Conservation (phyloP, 768 basidiomycete genomes). For the Pleurotus salmoneostramineus region DNA sequence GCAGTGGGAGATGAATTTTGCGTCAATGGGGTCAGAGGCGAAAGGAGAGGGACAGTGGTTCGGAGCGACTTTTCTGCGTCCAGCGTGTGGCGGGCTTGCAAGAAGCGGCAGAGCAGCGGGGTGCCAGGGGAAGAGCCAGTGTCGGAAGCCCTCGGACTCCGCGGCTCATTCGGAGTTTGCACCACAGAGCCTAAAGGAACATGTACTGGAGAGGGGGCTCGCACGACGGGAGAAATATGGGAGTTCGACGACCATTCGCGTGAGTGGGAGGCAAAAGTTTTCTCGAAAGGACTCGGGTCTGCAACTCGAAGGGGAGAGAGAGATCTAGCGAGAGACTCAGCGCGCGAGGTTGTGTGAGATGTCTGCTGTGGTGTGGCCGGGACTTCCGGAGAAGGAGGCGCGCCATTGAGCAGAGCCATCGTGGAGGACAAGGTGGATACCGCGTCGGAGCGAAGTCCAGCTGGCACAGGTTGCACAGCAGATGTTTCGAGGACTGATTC, state of each 20-base stretch:
- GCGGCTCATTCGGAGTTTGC: not conserved
- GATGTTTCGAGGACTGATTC: no score
- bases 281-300: slow-evolving; percentile 3
- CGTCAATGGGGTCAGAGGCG: not conserved
- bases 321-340: not conserved
- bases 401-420: slow-evolving; percentile 2
- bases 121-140: not conserved
- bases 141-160: not conserved
- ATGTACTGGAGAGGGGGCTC: not conserved
- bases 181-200: no score
- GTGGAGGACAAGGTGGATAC: not conserved
- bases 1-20: not conserved
- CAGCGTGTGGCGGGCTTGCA: not conserved
- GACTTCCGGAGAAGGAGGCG: not conserved
- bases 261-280: not conserved
- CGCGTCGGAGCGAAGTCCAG: not conserved
- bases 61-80: no score
- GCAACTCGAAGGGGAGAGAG: not conserved
- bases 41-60: not conserved
- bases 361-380: not conserved
- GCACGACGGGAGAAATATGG: slow-evolving; percentile 1
- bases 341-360: not conserved
- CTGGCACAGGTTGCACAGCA: not conserved
- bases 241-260: slow-evolving; percentile 3
- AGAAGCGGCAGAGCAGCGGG: not conserved